These are phyloP conservation scores for Phylloporus sp. DNA, from an alignment of 768 basidiomycete species.

Conservation along the genomic window DNA sequence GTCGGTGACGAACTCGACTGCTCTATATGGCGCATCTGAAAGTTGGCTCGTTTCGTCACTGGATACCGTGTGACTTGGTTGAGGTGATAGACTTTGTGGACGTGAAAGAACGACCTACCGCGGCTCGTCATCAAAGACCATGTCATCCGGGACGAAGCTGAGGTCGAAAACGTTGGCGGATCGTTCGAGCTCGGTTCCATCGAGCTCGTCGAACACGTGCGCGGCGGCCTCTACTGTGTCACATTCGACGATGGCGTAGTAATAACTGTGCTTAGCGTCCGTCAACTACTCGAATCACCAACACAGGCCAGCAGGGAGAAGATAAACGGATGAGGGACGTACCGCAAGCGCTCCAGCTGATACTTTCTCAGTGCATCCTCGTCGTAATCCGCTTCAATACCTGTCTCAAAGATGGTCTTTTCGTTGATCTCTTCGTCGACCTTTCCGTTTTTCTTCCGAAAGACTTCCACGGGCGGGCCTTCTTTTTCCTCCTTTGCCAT, in stretches of 20 bases:
- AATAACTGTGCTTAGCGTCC: conserved; percentile 59
- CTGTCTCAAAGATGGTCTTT: conserved; percentile 60
- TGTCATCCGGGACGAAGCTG: conserved; percentile 88
- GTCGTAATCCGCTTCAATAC: conserved; percentile 76
- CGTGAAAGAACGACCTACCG: conserved; percentile 42
- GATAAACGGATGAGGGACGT: conserved; percentile 22
- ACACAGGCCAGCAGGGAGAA: background rate
- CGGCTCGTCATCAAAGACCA: conserved; percentile 77
- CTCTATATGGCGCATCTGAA: conserved; percentile 55
- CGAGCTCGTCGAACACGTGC: conserved; percentile 80
- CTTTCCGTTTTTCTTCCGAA: conserved; percentile 48
- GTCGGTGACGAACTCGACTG: conserved; percentile 88
- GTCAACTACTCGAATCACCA: conserved; percentile 1
- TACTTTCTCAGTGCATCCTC: conserved; percentile 86
- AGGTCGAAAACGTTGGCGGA: conserved; percentile 96
- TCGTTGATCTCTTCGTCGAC: conserved; percentile 59
- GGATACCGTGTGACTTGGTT: background rate
- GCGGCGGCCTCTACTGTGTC: conserved; percentile 72
- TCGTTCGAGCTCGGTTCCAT: conserved; percentile 93
- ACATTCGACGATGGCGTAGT: conserved; percentile 92
- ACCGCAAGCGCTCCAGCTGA: conserved; percentile 91
- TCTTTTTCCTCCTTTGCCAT: conserved; percentile 85
- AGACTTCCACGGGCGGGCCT: conserved; percentile 85
- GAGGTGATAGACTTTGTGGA: background rate
- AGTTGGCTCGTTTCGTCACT: conserved; percentile 86